These are phyloP conservation scores for Xerophyta viscosa DNA, from an alignment of 106 monocot genomes.

Conservation along the genomic window DNA sequence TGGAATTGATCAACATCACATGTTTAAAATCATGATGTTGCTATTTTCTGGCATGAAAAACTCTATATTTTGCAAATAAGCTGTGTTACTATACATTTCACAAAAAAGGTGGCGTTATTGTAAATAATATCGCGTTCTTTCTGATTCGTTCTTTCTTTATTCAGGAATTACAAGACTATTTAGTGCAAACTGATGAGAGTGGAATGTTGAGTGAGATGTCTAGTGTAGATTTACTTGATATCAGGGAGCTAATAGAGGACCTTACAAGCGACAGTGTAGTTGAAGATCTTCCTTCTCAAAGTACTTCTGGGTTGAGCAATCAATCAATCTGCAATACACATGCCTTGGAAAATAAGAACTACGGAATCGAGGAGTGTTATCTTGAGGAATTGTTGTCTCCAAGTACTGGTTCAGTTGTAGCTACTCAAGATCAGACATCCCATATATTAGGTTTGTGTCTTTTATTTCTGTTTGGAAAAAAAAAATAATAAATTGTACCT, in stretches of 20 bases:
- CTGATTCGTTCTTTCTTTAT: not conserved
- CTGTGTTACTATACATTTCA: too few relatives aligned
- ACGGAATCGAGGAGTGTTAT: conserved; percentile 16
- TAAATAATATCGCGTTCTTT: too few relatives aligned
- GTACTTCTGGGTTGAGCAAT: conserved; percentile 20
- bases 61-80: not conserved
- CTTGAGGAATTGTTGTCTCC: conserved; percentile 8
- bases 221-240: conserved; percentile 40
- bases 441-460: too few relatives aligned
- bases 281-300: conserved; percentile 14
- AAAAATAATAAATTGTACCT: too few relatives aligned
- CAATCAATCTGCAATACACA: conserved; percentile 9
- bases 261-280: conserved; percentile 26
- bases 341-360: not conserved
- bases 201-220: conserved; percentile 13
- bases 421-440: not conserved
- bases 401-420: conserved; percentile 1
- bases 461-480: too few relatives aligned
- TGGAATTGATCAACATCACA: too few relatives aligned
- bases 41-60: too few relatives aligned
- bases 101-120: too few relatives aligned
- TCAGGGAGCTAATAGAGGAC: conserved; percentile 59
- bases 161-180: conserved; percentile 74
- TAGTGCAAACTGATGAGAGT: conserved; percentile 37
- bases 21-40: too few relatives aligned